These are phyloP conservation scores for Vigna trinervia DNA, from an alignment of 306 rosid genomes.

Conservation along the genomic window DNA sequence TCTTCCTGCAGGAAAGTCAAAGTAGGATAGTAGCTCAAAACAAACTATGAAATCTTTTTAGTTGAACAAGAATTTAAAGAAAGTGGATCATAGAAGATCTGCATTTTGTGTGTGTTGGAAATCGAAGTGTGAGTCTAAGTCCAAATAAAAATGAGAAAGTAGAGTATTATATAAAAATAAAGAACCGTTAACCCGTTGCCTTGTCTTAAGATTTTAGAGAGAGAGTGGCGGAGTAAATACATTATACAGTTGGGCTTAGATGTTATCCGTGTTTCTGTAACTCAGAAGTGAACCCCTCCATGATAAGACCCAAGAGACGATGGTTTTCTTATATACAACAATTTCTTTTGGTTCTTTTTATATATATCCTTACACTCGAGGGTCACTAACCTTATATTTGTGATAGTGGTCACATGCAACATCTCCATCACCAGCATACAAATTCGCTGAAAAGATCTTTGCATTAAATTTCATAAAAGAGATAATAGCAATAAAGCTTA, in stretches of 20 bases:
- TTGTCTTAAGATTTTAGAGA: no score
- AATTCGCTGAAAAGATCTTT: constrained; percentile 12
- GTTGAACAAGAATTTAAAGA: background rate
- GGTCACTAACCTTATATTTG: constrained; percentile 47
- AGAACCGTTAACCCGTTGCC: no score
- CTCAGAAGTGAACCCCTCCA: no score
- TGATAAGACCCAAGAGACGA: no score
- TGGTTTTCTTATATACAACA: background rate
- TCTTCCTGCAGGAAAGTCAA: constrained; percentile 45
- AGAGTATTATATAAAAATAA: no score
- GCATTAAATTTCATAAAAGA: background rate
- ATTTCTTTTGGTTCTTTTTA: background rate
- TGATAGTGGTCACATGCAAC: constrained; percentile 47
- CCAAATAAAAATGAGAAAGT: no score
- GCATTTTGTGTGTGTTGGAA: background rate
- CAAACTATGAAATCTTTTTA: background rate
- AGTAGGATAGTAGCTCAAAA: background rate
- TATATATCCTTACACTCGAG: no score
- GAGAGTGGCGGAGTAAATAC: no score
- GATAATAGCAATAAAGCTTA: background rate
- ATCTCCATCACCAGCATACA: constrained; percentile 20
- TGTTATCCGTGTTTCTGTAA: no score
- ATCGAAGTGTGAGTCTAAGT: no score
- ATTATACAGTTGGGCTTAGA: no score
- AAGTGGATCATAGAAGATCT: background rate